phyloP scores from a whole-genome alignment of 163 green algal genomes.

The Picocystis sp. region DNA sequence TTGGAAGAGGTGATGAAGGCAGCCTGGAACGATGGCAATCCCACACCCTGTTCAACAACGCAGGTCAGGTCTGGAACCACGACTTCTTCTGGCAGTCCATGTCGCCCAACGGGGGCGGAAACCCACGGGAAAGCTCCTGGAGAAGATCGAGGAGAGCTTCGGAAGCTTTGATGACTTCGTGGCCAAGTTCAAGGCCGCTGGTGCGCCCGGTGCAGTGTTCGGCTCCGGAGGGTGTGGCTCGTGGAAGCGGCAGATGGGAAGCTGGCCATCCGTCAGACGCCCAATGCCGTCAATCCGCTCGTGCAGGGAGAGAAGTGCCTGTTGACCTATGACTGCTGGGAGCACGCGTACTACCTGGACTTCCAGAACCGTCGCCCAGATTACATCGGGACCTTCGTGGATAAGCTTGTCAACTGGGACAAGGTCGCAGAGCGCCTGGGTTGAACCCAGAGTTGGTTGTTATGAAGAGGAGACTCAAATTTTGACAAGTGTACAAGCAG shows the following conservation, averaged over 20 bases:
- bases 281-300: conserved; percentile 48
- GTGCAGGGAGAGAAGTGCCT: conserved; percentile 31
- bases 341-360: conserved; percentile 27
- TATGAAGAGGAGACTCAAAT: too few relatives aligned
- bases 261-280: conserved; percentile 46
- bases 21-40: conserved; percentile 70
- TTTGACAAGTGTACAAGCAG: too few relatives aligned
- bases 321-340: conserved; percentile 40
- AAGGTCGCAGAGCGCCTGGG: conserved; percentile 15
- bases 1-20: conserved; percentile 70
- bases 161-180: conserved; percentile 46
- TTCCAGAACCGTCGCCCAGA: conserved; percentile 30
- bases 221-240: too few relatives aligned
- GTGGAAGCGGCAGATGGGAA: conserved; percentile 18
- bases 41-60: conserved; percentile 89
- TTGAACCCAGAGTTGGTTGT: too few relatives aligned
- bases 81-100: conserved; percentile 85
- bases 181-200: conserved; percentile 30
- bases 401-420: conserved; percentile 44
- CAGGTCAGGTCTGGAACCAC: conserved; percentile 46
- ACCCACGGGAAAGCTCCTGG: conserved; percentile 28
- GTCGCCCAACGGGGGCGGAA: conserved; percentile 44
- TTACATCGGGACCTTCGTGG: conserved; percentile 35
- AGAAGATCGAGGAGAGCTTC: conserved; percentile 41
- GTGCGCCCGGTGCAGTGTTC: not conserved